A percentile compares a stretch with the other conserved stretches of the same genome.
These are phyloP conservation scores for Apiospora pterosperma DNA, from an alignment of 2,329 filamentous ascomycete genomes.

Conservation along the genomic window DNA sequence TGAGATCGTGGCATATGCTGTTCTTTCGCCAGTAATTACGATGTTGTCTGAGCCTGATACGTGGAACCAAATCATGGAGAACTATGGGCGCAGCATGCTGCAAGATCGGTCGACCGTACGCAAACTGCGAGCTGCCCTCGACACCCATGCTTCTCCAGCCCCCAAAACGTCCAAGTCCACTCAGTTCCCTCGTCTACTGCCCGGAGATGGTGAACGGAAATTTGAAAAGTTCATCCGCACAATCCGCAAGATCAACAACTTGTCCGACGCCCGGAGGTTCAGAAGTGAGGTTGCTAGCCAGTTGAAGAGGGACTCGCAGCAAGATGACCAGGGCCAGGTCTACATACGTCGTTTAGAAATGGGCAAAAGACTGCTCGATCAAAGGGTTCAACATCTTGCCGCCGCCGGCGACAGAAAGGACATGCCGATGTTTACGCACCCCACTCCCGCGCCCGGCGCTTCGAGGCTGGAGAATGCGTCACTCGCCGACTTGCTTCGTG, in stretches of 20 bases:
- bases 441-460: slow-evolving; percentile 32
- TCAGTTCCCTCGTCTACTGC: slow-evolving; percentile 73
- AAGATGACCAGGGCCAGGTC: slow-evolving; percentile 77
- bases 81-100: slow-evolving; percentile 77
- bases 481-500: slow-evolving; percentile 81
- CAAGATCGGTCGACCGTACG: slow-evolving; percentile 95
- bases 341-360: slow-evolving; percentile 90
- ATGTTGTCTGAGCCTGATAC: slow-evolving; percentile 87
- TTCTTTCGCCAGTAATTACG: slow-evolving; percentile 77
- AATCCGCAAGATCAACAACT: slow-evolving; percentile 82
- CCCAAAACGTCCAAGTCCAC: slow-evolving; percentile 62
- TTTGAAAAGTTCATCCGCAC: slow-evolving; percentile 93
- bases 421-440: slow-evolving; percentile 25
- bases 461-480: slow-evolving; percentile 72
- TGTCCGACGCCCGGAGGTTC: slow-evolving; percentile 90
- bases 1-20: slow-evolving; percentile 91
- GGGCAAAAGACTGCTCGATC: slow-evolving; percentile 84
- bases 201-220: slow-evolving; percentile 82
- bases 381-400: slow-evolving; percentile 79
- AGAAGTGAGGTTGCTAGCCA: slow-evolving; percentile 91
- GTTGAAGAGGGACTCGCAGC: slow-evolving; percentile 75
- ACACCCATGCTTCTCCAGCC: slow-evolving; percentile 86
- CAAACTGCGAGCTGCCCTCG: slow-evolving; percentile 84
- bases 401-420: slow-evolving; percentile 54
- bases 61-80: slow-evolving; percentile 96